phyloP scores from a whole-genome alignment of 2,329 filamentous ascomycete genomes.

The Fusarium virguliforme region DNA sequence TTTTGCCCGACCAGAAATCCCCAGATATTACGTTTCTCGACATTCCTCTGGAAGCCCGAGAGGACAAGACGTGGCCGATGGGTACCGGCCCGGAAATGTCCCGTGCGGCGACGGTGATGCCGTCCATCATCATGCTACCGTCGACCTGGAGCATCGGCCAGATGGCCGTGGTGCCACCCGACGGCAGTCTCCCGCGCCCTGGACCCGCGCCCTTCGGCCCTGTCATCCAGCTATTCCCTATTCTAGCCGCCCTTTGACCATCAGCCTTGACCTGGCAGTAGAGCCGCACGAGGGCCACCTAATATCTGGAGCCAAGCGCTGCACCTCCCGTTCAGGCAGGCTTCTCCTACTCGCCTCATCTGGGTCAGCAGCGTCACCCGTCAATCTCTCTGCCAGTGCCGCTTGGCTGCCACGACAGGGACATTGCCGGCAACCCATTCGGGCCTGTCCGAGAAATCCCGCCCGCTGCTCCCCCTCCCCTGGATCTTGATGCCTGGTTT shows the following conservation, averaged over 20 bases:
- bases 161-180: slow-evolving; percentile 27
- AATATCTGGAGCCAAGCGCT: slow-evolving; percentile 20
- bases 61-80: slow-evolving; percentile 21
- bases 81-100: slow-evolving; percentile 25
- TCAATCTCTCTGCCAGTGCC: slow-evolving; percentile 31
- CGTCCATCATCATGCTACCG: slow-evolving; percentile 24
- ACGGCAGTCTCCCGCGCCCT: slow-evolving; percentile 26
- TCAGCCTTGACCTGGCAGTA: slow-evolving; percentile 28
- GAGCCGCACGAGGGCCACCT: slow-evolving; percentile 18
- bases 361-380: slow-evolving; percentile 17
- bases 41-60: slow-evolving; percentile 2
- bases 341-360: slow-evolving; percentile 29
- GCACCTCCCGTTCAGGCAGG: slow-evolving; percentile 41
- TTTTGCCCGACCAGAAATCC: background rate
- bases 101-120: slow-evolving; percentile 36
- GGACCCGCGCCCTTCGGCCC: slow-evolving; percentile 10
- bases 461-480: slow-evolving; percentile 2
- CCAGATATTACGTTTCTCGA: slow-evolving; percentile 15
- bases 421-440: slow-evolving; percentile 18
- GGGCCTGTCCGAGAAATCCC: slow-evolving; percentile 22
- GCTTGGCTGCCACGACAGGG: slow-evolving; percentile 20
- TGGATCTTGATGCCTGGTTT: background rate
- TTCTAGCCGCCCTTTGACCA: slow-evolving; percentile 10
- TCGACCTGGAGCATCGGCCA: slow-evolving; percentile 11
- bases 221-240: slow-evolving; percentile 2